Percentiles rank a stretch among this genome's conserved stretches.
Evolutionary conservation across 805 yeast genomes (phyloP).

Genomic region (Wickerhamomyces bovis): DNA sequence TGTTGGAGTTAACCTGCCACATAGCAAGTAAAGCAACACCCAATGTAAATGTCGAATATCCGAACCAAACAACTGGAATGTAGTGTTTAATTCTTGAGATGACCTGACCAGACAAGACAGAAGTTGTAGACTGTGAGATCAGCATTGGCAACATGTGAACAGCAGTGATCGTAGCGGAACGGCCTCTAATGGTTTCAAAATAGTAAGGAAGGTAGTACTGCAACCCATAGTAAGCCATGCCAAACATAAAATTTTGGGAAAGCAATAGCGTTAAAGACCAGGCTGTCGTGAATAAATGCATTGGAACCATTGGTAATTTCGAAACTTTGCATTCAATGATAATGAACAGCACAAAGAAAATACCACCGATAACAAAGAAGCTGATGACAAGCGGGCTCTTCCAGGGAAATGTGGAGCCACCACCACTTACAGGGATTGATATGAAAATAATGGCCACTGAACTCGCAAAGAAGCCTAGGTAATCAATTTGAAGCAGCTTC

Average conservation of each 20-base stretch:
- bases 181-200: conserved; percentile 16
- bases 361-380: conserved; percentile 32
- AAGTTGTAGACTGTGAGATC: conserved; percentile 3
- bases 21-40: conserved; percentile 1
- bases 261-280: conserved; percentile 22
- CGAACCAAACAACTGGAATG: conserved; percentile 20
- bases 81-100: conserved; percentile 4
- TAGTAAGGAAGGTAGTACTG: conserved; percentile 43
- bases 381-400: conserved; percentile 30
- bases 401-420: conserved; percentile 51
- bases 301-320: conserved; percentile 49
- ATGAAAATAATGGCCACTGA: conserved; percentile 40
- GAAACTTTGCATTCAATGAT: conserved; percentile 45
- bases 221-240: conserved; percentile 40
- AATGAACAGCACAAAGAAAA: conserved; percentile 33
- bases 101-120: conserved; percentile 6
- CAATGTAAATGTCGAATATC: conserved; percentile 24
- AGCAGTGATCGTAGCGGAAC: conserved; percentile 21
- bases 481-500: conserved; percentile 40
- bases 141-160: conserved; percentile 5
- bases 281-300: conserved; percentile 33
- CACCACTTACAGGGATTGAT: conserved; percentile 52
- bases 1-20: conserved; percentile 25
- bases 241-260: conserved; percentile 39
- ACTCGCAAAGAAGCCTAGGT: conserved; percentile 41